These are phyloP conservation scores for Rhizophlyctis rosea DNA, from an alignment of 192 early-diverging fungal genomes.

Conservation along the genomic window DNA sequence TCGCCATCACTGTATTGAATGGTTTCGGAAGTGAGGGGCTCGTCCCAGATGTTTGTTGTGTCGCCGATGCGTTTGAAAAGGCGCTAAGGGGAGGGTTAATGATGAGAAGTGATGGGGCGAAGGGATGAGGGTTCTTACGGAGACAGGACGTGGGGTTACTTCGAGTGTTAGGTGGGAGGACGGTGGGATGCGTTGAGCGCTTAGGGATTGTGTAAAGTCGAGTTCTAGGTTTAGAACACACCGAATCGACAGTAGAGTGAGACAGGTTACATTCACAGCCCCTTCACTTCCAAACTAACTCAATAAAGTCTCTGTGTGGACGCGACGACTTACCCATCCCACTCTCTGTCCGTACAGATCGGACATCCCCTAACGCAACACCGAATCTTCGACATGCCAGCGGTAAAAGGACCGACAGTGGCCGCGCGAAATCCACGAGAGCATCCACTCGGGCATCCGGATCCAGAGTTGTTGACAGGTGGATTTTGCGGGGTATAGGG, in stretches of 20 bases:
- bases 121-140: not conserved
- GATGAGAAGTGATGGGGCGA: not conserved
- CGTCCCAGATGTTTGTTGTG: conserved; percentile 28
- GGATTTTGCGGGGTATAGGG: conserved; percentile 7
- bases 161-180: too few relatives aligned
- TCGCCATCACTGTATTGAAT: too few relatives aligned
- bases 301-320: too few relatives aligned
- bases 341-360: conserved; percentile 4
- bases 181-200: too few relatives aligned
- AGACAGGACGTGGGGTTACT: too few relatives aligned
- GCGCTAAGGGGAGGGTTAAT: not conserved
- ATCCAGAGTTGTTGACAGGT: conserved; percentile 9
- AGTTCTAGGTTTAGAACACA: too few relatives aligned
- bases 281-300: too few relatives aligned
- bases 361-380: not conserved
- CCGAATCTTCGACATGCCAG: conserved; percentile 30
- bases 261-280: too few relatives aligned
- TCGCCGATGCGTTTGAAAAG: not conserved
- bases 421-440: conserved; percentile 15
- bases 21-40: conserved; percentile 10
- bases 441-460: conserved; percentile 19
- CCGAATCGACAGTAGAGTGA: too few relatives aligned
- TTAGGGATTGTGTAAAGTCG: too few relatives aligned
- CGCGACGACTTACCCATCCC: conserved; percentile 5
- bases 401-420: conserved; percentile 1